These are phyloP conservation scores for Mycocentrospora acerina DNA, from an alignment of 2,329 filamentous ascomycete genomes.

Conservation along the genomic window DNA sequence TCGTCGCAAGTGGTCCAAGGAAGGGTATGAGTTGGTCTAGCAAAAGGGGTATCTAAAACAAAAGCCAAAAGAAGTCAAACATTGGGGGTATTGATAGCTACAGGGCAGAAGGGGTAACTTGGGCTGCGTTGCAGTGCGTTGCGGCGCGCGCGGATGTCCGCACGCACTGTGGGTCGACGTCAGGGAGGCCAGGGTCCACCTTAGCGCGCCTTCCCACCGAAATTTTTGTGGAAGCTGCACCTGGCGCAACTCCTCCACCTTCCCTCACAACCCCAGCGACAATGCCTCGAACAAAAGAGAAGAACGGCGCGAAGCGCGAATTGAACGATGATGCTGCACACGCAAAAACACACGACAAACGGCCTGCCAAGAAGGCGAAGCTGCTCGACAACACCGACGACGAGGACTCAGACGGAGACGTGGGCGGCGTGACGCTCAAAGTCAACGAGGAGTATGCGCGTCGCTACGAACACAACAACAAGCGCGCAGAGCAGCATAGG, in stretches of 20 bases:
- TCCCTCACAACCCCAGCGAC: slow-evolving; percentile 2
- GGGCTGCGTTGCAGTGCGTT: slow-evolving; percentile 11
- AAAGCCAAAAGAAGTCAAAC: slow-evolving; percentile 12
- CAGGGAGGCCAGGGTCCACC: slow-evolving; percentile 19
- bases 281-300: slow-evolving; percentile 28
- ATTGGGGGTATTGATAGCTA: slow-evolving; percentile 15
- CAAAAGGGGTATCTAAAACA: slow-evolving; percentile 9
- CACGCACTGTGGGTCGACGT: slow-evolving; percentile 21
- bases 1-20: background rate
- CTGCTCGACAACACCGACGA: slow-evolving; percentile 42
- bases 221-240: slow-evolving; percentile 23
- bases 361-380: slow-evolving; percentile 38
- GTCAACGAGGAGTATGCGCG: slow-evolving; percentile 89
- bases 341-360: slow-evolving; percentile 20
- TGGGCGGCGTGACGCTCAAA: slow-evolving; percentile 55
- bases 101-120: slow-evolving; percentile 12
- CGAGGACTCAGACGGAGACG: slow-evolving; percentile 28
- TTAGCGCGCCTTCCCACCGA: slow-evolving; percentile 16
- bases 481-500: slow-evolving; percentile 80
- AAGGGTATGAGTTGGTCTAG: background rate
- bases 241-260: slow-evolving; percentile 2
- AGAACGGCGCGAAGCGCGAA: slow-evolving; percentile 29
- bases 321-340: slow-evolving; percentile 16
- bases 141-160: slow-evolving; percentile 16
- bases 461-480: slow-evolving; percentile 95